Evolutionary conservation across 108 stramenopile species (phyloP).

Genomic region (Stephanodiscus triporus): DNA sequence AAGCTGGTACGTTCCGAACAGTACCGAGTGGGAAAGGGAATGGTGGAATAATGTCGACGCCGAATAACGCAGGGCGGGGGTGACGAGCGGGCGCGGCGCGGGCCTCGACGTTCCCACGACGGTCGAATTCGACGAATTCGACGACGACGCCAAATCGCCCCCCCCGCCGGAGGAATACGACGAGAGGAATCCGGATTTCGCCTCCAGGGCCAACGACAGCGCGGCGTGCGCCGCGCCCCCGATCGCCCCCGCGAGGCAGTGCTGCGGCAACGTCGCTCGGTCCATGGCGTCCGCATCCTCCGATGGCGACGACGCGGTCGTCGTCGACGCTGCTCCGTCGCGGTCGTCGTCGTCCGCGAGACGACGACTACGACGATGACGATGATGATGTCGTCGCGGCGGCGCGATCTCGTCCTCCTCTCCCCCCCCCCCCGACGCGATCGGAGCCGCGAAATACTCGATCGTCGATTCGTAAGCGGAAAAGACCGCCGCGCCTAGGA

Average conservation of each 20-base stretch:
- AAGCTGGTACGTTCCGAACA: constrained; percentile 75
- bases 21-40: constrained; percentile 57
- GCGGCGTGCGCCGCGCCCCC: constrained; percentile 56
- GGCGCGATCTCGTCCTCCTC: background rate
- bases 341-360: background rate
- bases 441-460: constrained; percentile 26
- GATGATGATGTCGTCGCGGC: background rate
- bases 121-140: constrained; percentile 10
- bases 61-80: constrained; percentile 21
- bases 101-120: constrained; percentile 6
- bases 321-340: background rate
- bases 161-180: background rate
- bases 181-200: background rate
- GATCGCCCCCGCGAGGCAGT: constrained; percentile 55
- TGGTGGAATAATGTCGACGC: constrained; percentile 53
- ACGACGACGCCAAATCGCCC: background rate
- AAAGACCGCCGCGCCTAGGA: constrained; percentile 74
- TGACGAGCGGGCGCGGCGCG: background rate
- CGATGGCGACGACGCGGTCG: too few species aligned
- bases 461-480: constrained; percentile 58
- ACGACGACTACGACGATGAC: too few species aligned
- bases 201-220: constrained; percentile 35
- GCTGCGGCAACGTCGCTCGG: constrained; percentile 46
- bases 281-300: constrained; percentile 47
- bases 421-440: too few species aligned